A percentile compares a stretch with the other conserved stretches of the same genome.
Evolutionary conservation across 2,329 filamentous ascomycete species (phyloP).

Genomic region (Colletotrichum musicola): DNA sequence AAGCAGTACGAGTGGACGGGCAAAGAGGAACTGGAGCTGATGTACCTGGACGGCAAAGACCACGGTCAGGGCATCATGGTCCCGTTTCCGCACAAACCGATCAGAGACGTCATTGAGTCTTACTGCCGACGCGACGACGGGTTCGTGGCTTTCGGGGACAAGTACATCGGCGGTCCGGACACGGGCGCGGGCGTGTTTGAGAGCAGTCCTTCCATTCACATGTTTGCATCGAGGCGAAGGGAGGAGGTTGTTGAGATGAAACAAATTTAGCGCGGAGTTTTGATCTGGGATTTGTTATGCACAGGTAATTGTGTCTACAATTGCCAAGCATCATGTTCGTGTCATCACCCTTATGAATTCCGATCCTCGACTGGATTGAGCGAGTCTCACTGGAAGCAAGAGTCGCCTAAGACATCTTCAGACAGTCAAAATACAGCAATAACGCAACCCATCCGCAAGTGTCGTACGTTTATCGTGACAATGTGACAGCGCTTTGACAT

Average conservation of each 20-base stretch:
- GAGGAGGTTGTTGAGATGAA: conserved; percentile 22
- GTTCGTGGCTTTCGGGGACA: conserved; percentile 27
- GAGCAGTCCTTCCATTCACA: neutral
- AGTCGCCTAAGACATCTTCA: too few species aligned
- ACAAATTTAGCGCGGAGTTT: neutral
- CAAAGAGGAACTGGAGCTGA: conserved; percentile 42
- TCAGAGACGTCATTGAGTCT: conserved; percentile 28
- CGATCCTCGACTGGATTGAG: too few species aligned
- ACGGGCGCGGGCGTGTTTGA: neutral
- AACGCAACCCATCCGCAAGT: too few species aligned
- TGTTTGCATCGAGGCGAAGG: neutral
- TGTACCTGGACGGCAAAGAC: conserved; percentile 43
- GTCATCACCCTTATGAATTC: too few species aligned
- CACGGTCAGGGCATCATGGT: conserved; percentile 42
- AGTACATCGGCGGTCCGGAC: conserved; percentile 28
- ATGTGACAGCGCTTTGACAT: neutral
- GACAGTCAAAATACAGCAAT: too few species aligned
- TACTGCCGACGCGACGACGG: conserved; percentile 35
- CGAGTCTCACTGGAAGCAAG: too few species aligned
- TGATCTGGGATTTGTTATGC: neutral
- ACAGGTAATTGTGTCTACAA: neutral
- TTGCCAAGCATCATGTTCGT: neutral
- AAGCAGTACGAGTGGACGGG: conserved; percentile 41
- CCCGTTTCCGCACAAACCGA: conserved; percentile 19
- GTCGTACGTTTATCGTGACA: too few species aligned